Conservation (phyloP, 1,284 basidiomycete species). For the Ustilago tritici region DNA sequence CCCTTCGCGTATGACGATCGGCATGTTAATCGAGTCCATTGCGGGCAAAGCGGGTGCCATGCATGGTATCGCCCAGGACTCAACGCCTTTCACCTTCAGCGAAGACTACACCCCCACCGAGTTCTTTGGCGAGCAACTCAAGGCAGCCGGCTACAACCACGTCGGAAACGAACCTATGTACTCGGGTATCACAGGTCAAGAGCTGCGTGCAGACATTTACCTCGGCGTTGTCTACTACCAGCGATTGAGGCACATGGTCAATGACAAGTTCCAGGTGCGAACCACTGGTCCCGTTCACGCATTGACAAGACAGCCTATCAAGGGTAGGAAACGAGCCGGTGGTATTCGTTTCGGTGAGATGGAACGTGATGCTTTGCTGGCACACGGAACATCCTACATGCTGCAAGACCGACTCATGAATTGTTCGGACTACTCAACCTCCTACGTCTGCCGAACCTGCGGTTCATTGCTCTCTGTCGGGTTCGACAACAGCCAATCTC, state of each 20-base stretch:
- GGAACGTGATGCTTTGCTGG: constrained; percentile 98
- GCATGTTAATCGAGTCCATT: constrained; percentile 99
- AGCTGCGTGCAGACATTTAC: constrained; percentile 98
- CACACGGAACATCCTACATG: constrained; percentile 97
- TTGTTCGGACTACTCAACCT: constrained; percentile 98
- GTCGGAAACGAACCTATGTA: constrained; percentile 99
- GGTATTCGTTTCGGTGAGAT: constrained; percentile 99
- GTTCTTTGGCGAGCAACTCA: constrained; percentile 96
- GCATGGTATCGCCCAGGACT: constrained; percentile 98
- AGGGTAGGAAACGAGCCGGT: constrained; percentile 97
- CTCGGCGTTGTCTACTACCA: constrained; percentile 99
- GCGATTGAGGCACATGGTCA: constrained; percentile 97
- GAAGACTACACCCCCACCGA: constrained; percentile 95
- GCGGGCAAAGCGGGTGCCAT: constrained; percentile 98
- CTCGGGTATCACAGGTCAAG: constrained; percentile 97
- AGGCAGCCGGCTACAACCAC: constrained; percentile 96
- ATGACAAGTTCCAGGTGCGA: constrained; percentile 99
- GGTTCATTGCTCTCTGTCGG: constrained; percentile 92
- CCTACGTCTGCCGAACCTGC: constrained; percentile 96
- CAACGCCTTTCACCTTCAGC: constrained; percentile 83
- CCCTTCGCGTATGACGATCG: constrained; percentile 99
- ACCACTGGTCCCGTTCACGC: constrained; percentile 97
- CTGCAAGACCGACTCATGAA: constrained; percentile 99
- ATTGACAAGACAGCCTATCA: constrained; percentile 95
- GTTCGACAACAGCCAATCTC: constrained; percentile 49